These are phyloP conservation scores for rapeseed (Brassica napus) DNA, from an alignment of 345 rosid genomes.

Conservation along the genomic window DNA sequence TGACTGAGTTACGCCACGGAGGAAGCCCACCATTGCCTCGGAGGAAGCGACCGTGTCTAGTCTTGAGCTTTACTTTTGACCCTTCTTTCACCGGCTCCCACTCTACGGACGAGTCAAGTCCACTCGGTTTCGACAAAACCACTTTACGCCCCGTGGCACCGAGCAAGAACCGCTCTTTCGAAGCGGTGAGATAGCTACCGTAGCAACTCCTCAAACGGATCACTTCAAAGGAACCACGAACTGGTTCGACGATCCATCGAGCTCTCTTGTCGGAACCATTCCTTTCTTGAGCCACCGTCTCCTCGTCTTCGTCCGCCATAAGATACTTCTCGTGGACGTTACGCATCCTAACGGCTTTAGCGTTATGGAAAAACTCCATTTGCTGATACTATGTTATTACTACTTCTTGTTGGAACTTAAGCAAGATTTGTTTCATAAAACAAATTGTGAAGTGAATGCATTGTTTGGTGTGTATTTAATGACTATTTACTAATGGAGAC, in stretches of 20 bases:
- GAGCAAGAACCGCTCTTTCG: slow-evolving; percentile 68
- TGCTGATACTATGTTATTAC: slow-evolving; percentile 1
- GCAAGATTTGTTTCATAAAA: not conserved
- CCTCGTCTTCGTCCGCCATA: slow-evolving; percentile 71
- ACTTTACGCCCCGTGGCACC: slow-evolving; percentile 83
- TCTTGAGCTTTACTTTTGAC: slow-evolving; percentile 51
- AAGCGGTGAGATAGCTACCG: slow-evolving; percentile 74
- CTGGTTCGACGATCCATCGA: slow-evolving; percentile 67
- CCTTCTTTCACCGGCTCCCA: slow-evolving; percentile 78
- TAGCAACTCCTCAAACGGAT: slow-evolving; percentile 65
- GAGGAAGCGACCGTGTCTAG: slow-evolving; percentile 61
- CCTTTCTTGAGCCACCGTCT: slow-evolving; percentile 64
- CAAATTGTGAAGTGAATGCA: slow-evolving; percentile 6
- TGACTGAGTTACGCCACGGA: slow-evolving; percentile 82
- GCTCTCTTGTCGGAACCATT: slow-evolving; percentile 66
- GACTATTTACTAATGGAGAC: slow-evolving; percentile 16
- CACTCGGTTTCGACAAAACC: slow-evolving; percentile 49
- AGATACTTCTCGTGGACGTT: slow-evolving; percentile 78
- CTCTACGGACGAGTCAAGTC: slow-evolving; percentile 59
- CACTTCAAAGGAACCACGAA: slow-evolving; percentile 50
- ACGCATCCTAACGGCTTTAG: slow-evolving; percentile 71
- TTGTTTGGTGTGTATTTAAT: slow-evolving; percentile 8
- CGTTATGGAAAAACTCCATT: slow-evolving; percentile 80
- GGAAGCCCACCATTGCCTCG: slow-evolving; percentile 81
- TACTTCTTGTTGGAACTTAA: slow-evolving; percentile 1